A percentile compares a stretch with the other conserved stretches of the same genome.
Conservation (phyloP, 345 rosid species). For the Sonneratia alba region DNA sequence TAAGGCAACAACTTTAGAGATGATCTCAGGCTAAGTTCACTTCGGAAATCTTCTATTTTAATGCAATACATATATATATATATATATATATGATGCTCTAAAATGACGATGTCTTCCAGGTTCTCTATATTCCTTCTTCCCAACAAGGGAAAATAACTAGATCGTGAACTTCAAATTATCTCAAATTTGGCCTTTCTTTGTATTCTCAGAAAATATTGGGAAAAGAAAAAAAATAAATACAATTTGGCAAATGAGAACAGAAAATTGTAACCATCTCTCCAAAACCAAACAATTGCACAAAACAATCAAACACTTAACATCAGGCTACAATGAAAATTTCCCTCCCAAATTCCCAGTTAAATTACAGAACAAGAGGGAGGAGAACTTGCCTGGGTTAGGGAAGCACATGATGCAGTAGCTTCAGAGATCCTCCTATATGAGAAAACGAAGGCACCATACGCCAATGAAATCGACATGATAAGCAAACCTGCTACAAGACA, state of each 20-base stretch:
- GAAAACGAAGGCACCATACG: conserved; percentile 50
- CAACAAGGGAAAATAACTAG: not conserved
- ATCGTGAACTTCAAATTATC: not conserved
- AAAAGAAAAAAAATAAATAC: not conserved
- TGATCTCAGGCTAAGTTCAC: not conserved
- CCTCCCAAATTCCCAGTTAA: not conserved
- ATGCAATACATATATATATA: not conserved
- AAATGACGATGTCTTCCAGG: not conserved
- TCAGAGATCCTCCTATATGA: conserved; percentile 59
- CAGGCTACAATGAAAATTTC: not conserved
- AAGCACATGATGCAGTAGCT: conserved; percentile 55
- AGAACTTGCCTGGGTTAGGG: conserved; percentile 29
- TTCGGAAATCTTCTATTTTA: not conserved
- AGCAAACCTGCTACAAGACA: conserved; percentile 72
- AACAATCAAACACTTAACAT: not conserved
- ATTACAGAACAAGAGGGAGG: not conserved
- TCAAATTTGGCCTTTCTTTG: not conserved
- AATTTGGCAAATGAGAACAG: not conserved
- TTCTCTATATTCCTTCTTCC: not conserved
- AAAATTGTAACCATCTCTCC: not conserved
- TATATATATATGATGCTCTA: not conserved
- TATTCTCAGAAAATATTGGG: not conserved
- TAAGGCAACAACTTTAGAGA: not conserved
- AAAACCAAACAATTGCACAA: not conserved
- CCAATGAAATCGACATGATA: conserved; percentile 44